Evolutionary conservation across 805 yeast genomes (phyloP), one percentile per base, ranked within the genome.

Genomic region (Candida pseudoglaebosa): DNA sequence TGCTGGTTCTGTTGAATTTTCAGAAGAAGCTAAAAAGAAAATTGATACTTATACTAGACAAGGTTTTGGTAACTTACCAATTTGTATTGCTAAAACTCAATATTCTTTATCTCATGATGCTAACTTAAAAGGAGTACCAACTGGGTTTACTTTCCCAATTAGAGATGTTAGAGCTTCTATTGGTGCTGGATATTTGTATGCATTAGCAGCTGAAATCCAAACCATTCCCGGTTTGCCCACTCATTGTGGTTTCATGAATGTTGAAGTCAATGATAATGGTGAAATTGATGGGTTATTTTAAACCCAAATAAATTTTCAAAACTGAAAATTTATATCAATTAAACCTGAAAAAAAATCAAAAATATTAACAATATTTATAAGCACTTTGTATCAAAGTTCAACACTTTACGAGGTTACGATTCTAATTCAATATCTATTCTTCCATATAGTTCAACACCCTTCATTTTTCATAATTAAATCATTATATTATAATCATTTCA

Each of bases 221-320:
- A 91, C 99, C 19, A 90, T 91, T 52, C 99, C 99, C 19, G 99
- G 99, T 44, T 71, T 91, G 57, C 95, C 97, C 40, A 91, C 98
- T 7, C 90, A 86, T 60, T 84, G 95, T 51, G 98, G 98, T 18
- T 91, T 85, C 71, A 87, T 91, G 96, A 86, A 90, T 57, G 96
- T 91, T 42, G 99, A 91, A 64, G 93, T 91, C 39, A 80, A 84
- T 60, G 84, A 87, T 22, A 73, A 76, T 22, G 99, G 98, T 41
- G 89, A 89, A 57, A 90, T 91, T 50, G 95, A 88, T 53, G 98
- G 98, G 21, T 73, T 90, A 59, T 90, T 90, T 59, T 90, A 71
- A 46, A 12, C 34, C 31, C 32, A 4, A 33, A 21, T n/a, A n/a
- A n/a, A n/a, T n/a, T n/a, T n/a, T 22, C 12, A 22, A n/a, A n/a